Percentiles rank a stretch among this genome's conserved stretches.
These are phyloP conservation scores for Sporormia fimetaria DNA, from an alignment of 495 filamentous ascomycete genomes.

Conservation along the genomic window DNA sequence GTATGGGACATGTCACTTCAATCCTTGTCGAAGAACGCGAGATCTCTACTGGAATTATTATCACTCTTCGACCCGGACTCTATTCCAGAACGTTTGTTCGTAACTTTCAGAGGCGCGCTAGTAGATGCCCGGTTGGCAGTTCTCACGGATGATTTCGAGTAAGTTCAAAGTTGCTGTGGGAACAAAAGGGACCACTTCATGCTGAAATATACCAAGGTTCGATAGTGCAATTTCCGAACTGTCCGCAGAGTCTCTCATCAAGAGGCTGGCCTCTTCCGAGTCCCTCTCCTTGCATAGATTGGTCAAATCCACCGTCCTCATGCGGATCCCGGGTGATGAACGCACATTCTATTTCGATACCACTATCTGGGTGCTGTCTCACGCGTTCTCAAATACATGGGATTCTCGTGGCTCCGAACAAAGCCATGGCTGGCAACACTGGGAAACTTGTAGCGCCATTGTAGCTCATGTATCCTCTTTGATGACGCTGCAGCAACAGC, in stretches of 20 bases:
- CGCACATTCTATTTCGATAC: not conserved
- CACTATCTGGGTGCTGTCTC: not conserved
- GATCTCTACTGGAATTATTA: not conserved
- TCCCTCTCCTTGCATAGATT: slow-evolving; percentile 2
- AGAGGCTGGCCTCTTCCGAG: not conserved
- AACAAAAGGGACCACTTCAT: not conserved
- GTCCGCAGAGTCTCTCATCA: not conserved
- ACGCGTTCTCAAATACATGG: not conserved
- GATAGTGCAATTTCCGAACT: not conserved
- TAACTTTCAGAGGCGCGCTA: not conserved
- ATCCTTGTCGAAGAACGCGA: not conserved
- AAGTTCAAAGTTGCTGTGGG: not conserved
- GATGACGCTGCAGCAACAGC: not conserved
- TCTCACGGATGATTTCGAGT: slow-evolving; percentile 1
- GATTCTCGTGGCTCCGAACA: not conserved
- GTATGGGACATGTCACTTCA: not conserved
- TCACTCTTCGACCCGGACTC: slow-evolving; percentile 1
- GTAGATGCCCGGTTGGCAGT: not conserved
- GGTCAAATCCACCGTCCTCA: not conserved
- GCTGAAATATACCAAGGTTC: not conserved
- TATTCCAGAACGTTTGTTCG: not conserved
- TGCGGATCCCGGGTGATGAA: not conserved
- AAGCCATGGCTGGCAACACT: not conserved
- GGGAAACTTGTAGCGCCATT: not conserved
- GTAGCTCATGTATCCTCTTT: slow-evolving; percentile 1